Evolutionary conservation across 805 yeast genomes (phyloP), one percentile per base, ranked within the genome.

Genomic region (Wickerhamomyces ciferrii): DNA sequence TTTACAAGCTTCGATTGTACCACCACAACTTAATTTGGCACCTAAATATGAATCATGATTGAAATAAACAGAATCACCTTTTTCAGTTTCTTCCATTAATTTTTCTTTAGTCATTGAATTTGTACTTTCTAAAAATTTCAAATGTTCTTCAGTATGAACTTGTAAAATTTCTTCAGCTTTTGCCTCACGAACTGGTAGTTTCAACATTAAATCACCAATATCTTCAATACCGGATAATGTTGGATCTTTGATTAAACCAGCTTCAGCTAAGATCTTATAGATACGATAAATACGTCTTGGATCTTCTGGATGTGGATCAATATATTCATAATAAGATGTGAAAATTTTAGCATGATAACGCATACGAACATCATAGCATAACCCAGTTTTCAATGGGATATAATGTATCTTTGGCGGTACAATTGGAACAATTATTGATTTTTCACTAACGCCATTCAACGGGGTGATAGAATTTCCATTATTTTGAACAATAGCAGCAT

Each of bases 241-340:
- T 15, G 88, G 84, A 61, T 92, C 97, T 34, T 71, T 77, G 46
- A 94, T 84, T 15, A 94, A 72, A 0, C 99, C 99, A 35, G 94
- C 90, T 60, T 94, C 97, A 0, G 97, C 97, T 39, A 94, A 74
- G 38, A 87, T 85, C 67, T 94, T 90, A 70, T 94, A 94, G 41
- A 94, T 87, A 47, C 98, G 76, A 67, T 91, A 94, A 34, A 92
- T 91, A 55, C 99, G 80, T 51, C 99, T 76, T 11, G 99, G 99
- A 61, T 94, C 99, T 64, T 94, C 99, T 5, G 99, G 99, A 62
- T 94, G 99, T 2, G 98, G 99, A 61, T 94, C 99, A 44, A 92
- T 88, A 66, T 92, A 92, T 64, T 92, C 97, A 57, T 80, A 87
- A 55, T 92, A 88, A 2, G 94, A 85, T 3, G 96, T 88, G 68